Conservation (phyloP, 2,329 filamentous ascomycete genomes). For the Chalara sp. region DNA sequence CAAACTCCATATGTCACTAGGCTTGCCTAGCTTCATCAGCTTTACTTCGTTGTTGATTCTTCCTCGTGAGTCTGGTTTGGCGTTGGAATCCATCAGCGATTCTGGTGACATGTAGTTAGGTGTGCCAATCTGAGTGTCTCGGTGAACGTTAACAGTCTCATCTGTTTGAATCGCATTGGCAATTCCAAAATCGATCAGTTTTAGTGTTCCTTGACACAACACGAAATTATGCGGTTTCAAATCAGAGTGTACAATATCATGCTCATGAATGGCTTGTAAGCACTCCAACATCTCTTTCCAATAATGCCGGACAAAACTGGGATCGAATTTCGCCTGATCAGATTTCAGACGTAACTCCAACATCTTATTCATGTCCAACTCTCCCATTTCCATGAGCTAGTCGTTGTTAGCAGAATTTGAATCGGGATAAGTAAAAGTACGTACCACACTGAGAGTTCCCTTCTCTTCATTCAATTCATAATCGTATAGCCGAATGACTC, state of each 20-base stretch:
- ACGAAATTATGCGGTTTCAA: conserved; percentile 97
- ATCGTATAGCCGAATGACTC: conserved; percentile 85
- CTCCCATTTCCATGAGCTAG: conserved; percentile 93
- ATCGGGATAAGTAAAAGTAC: conserved; percentile 28
- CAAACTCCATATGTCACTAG: conserved; percentile 91
- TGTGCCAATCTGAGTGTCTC: conserved; percentile 90
- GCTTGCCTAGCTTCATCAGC: conserved; percentile 92
- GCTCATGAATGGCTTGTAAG: conserved; percentile 77
- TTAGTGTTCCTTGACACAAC: conserved; percentile 80
- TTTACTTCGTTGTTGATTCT: conserved; percentile 45
- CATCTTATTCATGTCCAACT: conserved; percentile 85
- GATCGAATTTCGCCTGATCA: conserved; percentile 72
- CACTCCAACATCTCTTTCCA: conserved; percentile 99
- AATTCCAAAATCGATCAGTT: conserved; percentile 98
- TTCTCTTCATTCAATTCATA: conserved; percentile 93
- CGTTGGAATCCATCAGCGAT: conserved; percentile 82
- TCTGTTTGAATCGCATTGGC: conserved; percentile 95
- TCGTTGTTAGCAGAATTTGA: conserved; percentile 16
- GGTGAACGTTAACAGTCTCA: conserved; percentile 94
- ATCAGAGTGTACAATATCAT: conserved; percentile 94
- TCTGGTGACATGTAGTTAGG: conserved; percentile 99
- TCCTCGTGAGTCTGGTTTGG: conserved; percentile 29
- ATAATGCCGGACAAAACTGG: conserved; percentile 90
- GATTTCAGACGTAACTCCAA: conserved; percentile 66
- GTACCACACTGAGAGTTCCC: conserved; percentile 75